Evolutionary conservation across 2,329 filamentous ascomycete species (phyloP), one percentile per base, ranked within the genome.

Genomic region (Fusarium chlamydosporum): DNA sequence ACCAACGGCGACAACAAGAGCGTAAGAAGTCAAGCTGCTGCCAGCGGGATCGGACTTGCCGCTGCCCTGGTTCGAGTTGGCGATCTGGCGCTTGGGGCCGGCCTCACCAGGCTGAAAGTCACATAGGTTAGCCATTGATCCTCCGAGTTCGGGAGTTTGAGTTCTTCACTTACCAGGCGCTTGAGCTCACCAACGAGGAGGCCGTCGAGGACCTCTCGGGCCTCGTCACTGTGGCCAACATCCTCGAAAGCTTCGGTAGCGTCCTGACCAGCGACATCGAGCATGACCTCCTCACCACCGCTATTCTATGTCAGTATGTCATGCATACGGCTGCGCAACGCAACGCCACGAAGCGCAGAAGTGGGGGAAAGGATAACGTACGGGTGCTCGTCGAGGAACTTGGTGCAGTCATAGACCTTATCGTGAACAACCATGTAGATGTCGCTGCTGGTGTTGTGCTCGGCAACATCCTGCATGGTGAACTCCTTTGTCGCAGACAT

Each of bases 231-330:
- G 91, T 99, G 96, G 78, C 96, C 96, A 77, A 99, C 96, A 82
- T 99, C 96, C 85, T 99, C 96, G 80, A 99, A 99, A 67, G 96
- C 95, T 84, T 98, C 96, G 75, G 95, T 97, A 76, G 92, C 92
- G 82, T 99, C 96, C 84, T 97, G 94, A 74, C 96, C 96, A 77
- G 87, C 96, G 70, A 98, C 94, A 75, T 99, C 96, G 74, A 99
- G 91, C 69, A 99, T 85, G 75, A 99, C 96, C 85, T 99, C 96
- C 84, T 99, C 96, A 84, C 96, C 96, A 85, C 96, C 96, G 76
- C 96, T 98, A 37, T 42, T 48, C 3, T 23, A 41, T 56, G 67
- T 75, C 61, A 75, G 73, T 63, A 56, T 41, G 8, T 15, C 12
- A 41, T 34, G 31, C 13, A 45, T 55, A 48, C 11, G 35, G 43